Evolutionary conservation across 2,329 filamentous ascomycete genomes (phyloP), one percentile per base, ranked within the genome.

Genomic region (Rutstroemia sp.): DNA sequence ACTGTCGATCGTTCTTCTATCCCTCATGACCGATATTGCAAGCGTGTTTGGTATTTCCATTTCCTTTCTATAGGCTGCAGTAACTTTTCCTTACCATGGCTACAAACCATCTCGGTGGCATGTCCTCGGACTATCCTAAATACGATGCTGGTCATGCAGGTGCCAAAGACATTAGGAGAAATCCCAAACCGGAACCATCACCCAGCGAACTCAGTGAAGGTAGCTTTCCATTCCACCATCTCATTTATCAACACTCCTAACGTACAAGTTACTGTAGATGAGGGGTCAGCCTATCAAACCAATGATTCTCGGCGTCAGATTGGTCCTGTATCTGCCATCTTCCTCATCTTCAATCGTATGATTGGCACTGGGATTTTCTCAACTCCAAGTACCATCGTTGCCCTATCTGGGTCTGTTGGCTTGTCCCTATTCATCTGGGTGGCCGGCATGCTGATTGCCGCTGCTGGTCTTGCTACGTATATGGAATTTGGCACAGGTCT

Each of bases 291-390:
- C 12, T 55, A 55, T 45, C 55, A 21, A 49, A 57, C 55, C 8
- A 57, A 54, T 38, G 55, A 57, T 25, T 14, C 30, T 9, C 48
- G 76, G 73, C 74, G 79, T 41, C 76, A 81, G 64, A 81, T 84
- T 57, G 80, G 80, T 48, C 65, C 82, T 48, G 69, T 75, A 48
- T 79, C 76, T 5, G 81, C 82, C 19, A 71, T 76, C 19, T 80
- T 83, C 69, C 73, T 84, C 4, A 82, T 85, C 67, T 79, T 84
- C 69, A 84, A 84, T 72, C 79, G 82, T 57, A 81, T 86, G 72
- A 80, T 87, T 56, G 83, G 83, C 44, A 85, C 81, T 10, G 83
- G 83, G 60, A 86, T 87, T 69, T 86, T 86, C 62, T 80, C 83
- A 1, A 86, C 82, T 0, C 82, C 83, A 0, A 76, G 76, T 44